Evolutionary conservation across 1,284 basidiomycete species (phyloP), one percentile per base, ranked within the genome.

Genomic region (Microbotryomycetes sp.): DNA sequence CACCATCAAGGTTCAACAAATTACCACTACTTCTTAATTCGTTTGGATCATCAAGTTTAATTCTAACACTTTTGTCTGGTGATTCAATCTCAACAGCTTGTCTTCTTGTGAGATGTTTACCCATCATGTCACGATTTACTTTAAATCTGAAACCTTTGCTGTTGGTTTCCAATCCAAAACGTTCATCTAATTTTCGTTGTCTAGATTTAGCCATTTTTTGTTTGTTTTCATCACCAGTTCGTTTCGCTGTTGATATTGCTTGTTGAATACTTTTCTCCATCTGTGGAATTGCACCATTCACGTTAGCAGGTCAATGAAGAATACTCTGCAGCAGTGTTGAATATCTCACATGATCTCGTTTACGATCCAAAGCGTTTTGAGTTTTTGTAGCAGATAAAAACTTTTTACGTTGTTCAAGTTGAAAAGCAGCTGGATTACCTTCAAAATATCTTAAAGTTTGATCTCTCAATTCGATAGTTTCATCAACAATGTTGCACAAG

Each of bases 401-500:
- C 62, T 82, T 77, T 68, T 84, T 81, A 52, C 78, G 76, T 47
- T 80, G 79, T 49, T 82, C 80, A 22, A 77, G 74, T 66, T 86
- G 81, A 74, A 82, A 86, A 19, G 80, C 79, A 3, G 54, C 58
- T 4, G 74, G 74, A 16, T 74, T 78, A 3, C 86, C 86, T 49
- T 81, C 79, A 72, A 84, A 86, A 67, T 86, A 84, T 14, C 77
- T 73, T 2, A 89, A 78, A 19, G 75, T 78, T 58, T 80, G 77
- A 59, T 84, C 77, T 25, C 84, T 81, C 45, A 88, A 79, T 22
- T 84, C 79, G 59, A 88, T 82, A 0, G 83, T 82, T 70, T 87
- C 84, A n/a, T 86, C 81, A 0, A 82, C 81, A 49, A 87, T 79
- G 25, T 78, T 76, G 69, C 87, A 82, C 23, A 86, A 76, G 70